Base-by-base conservation (phyloP, 768 basidiomycete species). In the Tephrocybe sp. region DNA sequence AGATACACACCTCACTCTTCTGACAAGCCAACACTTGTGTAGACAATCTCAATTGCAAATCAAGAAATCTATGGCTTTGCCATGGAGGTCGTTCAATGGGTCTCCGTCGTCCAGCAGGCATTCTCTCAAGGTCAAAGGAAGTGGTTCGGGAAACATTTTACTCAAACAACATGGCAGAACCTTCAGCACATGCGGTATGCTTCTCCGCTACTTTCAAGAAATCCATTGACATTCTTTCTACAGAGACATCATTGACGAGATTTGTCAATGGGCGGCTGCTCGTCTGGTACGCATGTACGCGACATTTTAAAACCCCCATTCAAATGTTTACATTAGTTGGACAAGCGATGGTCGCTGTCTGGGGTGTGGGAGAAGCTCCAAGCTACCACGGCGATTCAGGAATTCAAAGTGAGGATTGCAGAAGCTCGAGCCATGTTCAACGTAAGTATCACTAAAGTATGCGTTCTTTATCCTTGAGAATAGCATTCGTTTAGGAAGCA, bases 221-320 rank as follows among this genome's bases (percentile, higher is more conserved):
- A 16, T 35, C 3, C 18, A 8, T 19, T 37, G 15, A 15, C 4
- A 26, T n/a, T 4, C 31, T 32, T 5, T 8, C 15, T 24, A 13
- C 45, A 53, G 52, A 16, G 47, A 49, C 32, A 42, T 53, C 15
- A 48, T 53, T 30, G 52, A 48, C 36, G 46, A 53, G n/a, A 53
- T 53, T 39, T 53, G 46, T 28, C 9, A 26, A n/a, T 53, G 52
- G 52, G 52, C 52, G 9, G 24, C 36, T 26, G 25, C 25, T 11
- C 42, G 41, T 19, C 41, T 53, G 35, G 52, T 48, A 26, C 12
- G 35, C 30, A 8, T 15, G 21, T 25, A 39, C n/a, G 9, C 32
- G 11, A 11, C 4, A n/a, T 3, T 27, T 39, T 15, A 9, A 15
- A 8, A n/a, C n/a, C 22, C 8, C 15, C 34, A 15, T 9, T 27